A percentile compares a stretch with the other conserved stretches of the same genome.
Evolutionary conservation across 768 basidiomycete species (phyloP).

Genomic region (Termitomyces sp.): DNA sequence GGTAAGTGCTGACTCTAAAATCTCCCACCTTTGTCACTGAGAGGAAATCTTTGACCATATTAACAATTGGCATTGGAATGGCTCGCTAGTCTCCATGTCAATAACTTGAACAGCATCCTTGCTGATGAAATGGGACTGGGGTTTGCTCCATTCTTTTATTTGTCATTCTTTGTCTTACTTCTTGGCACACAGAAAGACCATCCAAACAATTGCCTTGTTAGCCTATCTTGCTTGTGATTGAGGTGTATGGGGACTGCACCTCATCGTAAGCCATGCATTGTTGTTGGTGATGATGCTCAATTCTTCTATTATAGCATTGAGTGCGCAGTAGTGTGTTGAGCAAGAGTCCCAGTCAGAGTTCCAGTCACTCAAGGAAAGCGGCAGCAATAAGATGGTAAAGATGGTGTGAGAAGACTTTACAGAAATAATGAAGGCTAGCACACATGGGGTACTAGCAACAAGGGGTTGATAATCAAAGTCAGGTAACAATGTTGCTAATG

Average conservation of each 20-base stretch:
- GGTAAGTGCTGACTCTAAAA: conserved; percentile 46
- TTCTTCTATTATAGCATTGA: too few species aligned
- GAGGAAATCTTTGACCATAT: conserved; percentile 87
- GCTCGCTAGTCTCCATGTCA: conserved; percentile 83
- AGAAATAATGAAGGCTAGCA: too few species aligned
- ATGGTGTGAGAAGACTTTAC: too few species aligned
- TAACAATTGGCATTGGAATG: conserved; percentile 93
- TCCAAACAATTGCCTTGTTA: conserved; percentile 92
- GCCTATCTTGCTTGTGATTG: conserved; percentile 90
- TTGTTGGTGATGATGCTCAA: too few species aligned
- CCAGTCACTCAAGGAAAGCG: too few species aligned
- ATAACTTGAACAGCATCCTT: conserved; percentile 76
- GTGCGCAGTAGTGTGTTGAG: too few species aligned
- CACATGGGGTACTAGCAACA: too few species aligned
- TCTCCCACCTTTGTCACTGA: conserved; percentile 72
- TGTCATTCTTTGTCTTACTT: neutral
- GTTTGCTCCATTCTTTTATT: conserved; percentile 36
- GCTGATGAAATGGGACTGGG: conserved; percentile 96
- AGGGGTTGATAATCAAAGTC: too few species aligned
- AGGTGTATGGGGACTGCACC: conserved; percentile 89
- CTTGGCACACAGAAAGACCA: conserved; percentile 66
- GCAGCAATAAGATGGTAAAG: too few species aligned
- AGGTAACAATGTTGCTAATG: too few species aligned
- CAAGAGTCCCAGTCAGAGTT: too few species aligned
- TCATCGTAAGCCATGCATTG: conserved; percentile 52